phyloP scores from a whole-genome alignment of 169 alveolate genomes.

The Babesia ovis region DNA sequence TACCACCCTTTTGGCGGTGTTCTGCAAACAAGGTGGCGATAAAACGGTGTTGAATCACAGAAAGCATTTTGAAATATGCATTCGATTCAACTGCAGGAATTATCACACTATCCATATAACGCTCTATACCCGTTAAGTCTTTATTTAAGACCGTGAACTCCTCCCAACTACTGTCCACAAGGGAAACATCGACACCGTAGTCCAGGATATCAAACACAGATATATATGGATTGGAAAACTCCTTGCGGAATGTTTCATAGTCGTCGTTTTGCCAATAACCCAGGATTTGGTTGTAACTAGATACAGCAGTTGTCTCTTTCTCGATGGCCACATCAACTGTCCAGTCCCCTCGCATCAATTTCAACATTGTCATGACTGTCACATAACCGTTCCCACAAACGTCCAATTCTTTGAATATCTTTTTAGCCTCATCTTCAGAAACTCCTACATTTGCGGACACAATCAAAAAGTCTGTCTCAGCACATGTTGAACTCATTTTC shows the following conservation, averaged over 20 bases:
- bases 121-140: background rate
- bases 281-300: conserved; percentile 34
- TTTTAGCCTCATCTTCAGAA: conserved; percentile 19
- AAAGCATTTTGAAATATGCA: background rate
- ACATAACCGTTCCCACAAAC: conserved; percentile 49
- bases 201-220: conserved; percentile 32
- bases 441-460: conserved; percentile 41
- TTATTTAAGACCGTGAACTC: background rate
- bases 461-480: conserved; percentile 31
- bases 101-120: background rate
- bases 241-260: conserved; percentile 14
- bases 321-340: conserved; percentile 41
- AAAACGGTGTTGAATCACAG: background rate
- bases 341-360: conserved; percentile 64
- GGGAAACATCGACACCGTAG: conserved; percentile 22
- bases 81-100: conserved; percentile 1
- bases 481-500: conserved; percentile 41
- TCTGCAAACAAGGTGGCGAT: conserved; percentile 16
- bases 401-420: conserved; percentile 44
- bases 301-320: conserved; percentile 24
- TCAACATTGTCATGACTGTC: conserved; percentile 59
- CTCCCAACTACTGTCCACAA: conserved; percentile 26
- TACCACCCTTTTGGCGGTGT: background rate
- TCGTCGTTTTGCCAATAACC: conserved; percentile 30
- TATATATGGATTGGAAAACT: conserved; percentile 8